phyloP scores from a whole-genome alignment of 495 filamentous ascomycete species.

The Penicillium bovifimosum region DNA sequence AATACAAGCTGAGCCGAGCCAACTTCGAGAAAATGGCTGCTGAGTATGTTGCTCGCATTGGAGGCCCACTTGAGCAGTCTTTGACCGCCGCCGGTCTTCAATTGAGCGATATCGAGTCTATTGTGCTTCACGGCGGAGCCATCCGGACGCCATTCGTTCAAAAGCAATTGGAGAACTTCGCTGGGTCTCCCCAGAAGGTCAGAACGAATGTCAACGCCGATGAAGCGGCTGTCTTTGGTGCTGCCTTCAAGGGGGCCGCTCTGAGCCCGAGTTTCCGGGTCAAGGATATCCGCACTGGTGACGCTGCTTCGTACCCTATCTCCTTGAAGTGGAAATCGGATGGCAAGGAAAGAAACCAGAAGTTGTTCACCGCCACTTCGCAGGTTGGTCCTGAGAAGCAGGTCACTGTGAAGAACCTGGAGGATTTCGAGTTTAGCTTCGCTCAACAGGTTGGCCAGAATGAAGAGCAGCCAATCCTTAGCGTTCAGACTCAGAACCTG shows the following conservation, averaged over 20 bases:
- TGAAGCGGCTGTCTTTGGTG: conserved; percentile 94
- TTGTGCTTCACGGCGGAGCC: conserved; percentile 90
- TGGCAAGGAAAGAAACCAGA: conserved; percentile 60
- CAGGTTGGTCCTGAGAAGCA: conserved; percentile 76
- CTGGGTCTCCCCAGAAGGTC: conserved; percentile 69
- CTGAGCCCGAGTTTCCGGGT: conserved; percentile 92
- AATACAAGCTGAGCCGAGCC: conserved; percentile 77
- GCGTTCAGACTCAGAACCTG: conserved; percentile 71
- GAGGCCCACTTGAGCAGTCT: conserved; percentile 64
- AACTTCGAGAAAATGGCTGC: conserved; percentile 80
- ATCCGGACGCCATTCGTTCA: conserved; percentile 93
- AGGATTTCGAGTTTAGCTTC: conserved; percentile 78
- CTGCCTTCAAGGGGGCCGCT: conserved; percentile 87
- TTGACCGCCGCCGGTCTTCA: conserved; percentile 65
- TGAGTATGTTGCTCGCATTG: conserved; percentile 61
- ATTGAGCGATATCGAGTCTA: conserved; percentile 73
- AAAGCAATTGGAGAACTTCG: conserved; percentile 72
- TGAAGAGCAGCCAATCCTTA: conserved; percentile 43
- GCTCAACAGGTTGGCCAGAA: conserved; percentile 59
- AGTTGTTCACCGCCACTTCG: conserved; percentile 76
- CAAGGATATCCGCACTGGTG: conserved; percentile 83
- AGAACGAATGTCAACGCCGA: conserved; percentile 94
- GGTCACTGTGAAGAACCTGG: conserved; percentile 77
- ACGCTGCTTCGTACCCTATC: conserved; percentile 66
- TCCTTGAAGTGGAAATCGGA: conserved; percentile 61